Conservation (phyloP, 2,329 filamentous ascomycete genomes). For the Colletotrichum euphorbiae region DNA sequence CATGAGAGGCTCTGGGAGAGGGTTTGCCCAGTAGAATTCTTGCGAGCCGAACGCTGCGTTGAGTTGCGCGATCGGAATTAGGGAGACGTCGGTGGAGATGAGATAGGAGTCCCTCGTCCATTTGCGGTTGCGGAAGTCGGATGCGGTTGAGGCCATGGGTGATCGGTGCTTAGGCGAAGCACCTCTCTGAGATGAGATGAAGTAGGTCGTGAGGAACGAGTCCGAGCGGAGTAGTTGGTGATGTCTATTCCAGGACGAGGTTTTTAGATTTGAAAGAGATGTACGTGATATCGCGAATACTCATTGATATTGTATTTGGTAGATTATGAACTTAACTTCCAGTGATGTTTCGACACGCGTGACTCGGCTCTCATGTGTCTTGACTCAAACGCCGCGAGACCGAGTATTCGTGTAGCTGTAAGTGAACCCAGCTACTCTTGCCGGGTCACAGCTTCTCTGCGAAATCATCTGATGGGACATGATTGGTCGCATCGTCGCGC, state of each 20-base stretch:
- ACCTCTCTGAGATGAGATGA: not conserved
- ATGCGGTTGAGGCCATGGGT: slow-evolving; percentile 13
- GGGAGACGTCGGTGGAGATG: slow-evolving; percentile 69
- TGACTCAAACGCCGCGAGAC: too few relatives aligned
- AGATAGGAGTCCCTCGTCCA: slow-evolving; percentile 67
- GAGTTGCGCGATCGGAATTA: slow-evolving; percentile 64
- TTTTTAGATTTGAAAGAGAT: not conserved
- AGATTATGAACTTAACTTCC: too few relatives aligned
- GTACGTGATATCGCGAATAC: too few relatives aligned
- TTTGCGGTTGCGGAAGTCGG: not conserved
- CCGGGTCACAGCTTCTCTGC: too few relatives aligned
- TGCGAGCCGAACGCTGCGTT: slow-evolving; percentile 67
- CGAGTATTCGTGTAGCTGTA: too few relatives aligned
- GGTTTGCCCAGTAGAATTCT: slow-evolving; percentile 70
- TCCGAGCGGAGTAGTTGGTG: not conserved
- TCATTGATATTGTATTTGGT: too few relatives aligned
- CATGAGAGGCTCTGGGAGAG: slow-evolving; percentile 61
- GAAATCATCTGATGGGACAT: too few relatives aligned
- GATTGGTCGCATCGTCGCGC: too few relatives aligned
- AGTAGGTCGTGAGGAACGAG: not conserved
- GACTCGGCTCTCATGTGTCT: too few relatives aligned
- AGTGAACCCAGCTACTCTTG: too few relatives aligned
- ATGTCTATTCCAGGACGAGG: not conserved
- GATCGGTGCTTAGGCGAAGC: not conserved
- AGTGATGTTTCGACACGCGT: too few relatives aligned